phyloP scores from a whole-genome alignment of 2,329 filamentous ascomycete species.

The Fusarium miscanthi region DNA sequence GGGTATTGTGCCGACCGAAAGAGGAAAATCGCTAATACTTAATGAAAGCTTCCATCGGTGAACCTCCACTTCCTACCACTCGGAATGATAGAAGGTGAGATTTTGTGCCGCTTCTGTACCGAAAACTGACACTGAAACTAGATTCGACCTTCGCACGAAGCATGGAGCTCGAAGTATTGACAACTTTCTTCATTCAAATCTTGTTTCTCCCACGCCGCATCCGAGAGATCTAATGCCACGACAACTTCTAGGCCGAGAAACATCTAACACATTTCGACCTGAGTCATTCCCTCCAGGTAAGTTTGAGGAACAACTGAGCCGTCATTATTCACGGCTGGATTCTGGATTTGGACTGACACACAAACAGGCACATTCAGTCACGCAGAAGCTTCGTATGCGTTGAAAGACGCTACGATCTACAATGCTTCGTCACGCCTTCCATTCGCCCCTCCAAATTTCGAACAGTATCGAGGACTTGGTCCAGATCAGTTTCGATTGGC shows the following conservation, averaged over 20 bases:
- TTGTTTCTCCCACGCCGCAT: conserved; percentile 51
- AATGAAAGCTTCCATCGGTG: conserved; percentile 40
- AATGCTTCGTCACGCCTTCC: conserved; percentile 46
- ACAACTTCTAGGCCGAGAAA: conserved; percentile 41
- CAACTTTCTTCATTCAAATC: conserved; percentile 53
- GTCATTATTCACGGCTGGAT: background rate
- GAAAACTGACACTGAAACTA: conserved; percentile 27
- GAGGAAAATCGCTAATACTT: conserved; percentile 27
- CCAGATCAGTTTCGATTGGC: conserved; percentile 46
- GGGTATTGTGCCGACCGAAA: conserved; percentile 11
- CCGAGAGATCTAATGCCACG: conserved; percentile 45
- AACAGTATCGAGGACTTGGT: conserved; percentile 38
- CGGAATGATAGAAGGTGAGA: conserved; percentile 44
- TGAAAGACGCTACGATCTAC: conserved; percentile 49
- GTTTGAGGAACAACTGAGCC: background rate
- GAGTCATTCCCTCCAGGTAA: conserved; percentile 33
- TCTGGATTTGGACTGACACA: conserved; percentile 18
- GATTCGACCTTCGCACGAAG: conserved; percentile 49
- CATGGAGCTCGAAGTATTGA: conserved; percentile 52
- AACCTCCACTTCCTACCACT: conserved; percentile 35
- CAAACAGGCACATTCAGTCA: conserved; percentile 44
- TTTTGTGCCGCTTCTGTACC: background rate
- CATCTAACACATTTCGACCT: conserved; percentile 28
- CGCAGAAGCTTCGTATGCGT: conserved; percentile 43
- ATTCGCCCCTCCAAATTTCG: conserved; percentile 36